These are phyloP conservation scores for Berberis vulgaris DNA, from an alignment of 164 flowering plant species.

Conservation along the genomic window DNA sequence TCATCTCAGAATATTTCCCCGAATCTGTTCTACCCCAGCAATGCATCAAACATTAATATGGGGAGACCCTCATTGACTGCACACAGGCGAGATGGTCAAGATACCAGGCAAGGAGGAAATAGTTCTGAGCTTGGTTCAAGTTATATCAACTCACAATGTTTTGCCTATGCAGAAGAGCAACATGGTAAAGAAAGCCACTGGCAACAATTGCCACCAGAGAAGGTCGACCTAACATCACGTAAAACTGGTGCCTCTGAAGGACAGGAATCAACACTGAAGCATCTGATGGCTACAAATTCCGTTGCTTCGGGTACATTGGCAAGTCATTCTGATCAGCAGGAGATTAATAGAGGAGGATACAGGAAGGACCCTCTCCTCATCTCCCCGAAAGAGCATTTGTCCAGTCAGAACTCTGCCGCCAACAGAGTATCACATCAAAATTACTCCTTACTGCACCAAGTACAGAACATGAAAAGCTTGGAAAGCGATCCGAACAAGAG, in stretches of 20 bases:
- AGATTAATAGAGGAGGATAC: conserved; percentile 16
- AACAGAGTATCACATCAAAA: conserved; percentile 36
- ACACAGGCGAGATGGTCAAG: conserved; percentile 28
- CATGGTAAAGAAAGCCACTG: conserved; percentile 25
- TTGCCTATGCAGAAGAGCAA: conserved; percentile 26
- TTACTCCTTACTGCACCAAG: conserved; percentile 54
- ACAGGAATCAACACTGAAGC: conserved; percentile 13
- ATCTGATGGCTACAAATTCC: conserved; percentile 13
- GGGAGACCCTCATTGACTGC: conserved; percentile 21
- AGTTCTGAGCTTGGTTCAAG: conserved; percentile 20
- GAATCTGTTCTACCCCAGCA: conserved; percentile 19
- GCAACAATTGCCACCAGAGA: conserved; percentile 18
- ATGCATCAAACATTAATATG: conserved; percentile 18
- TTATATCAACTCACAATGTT: conserved; percentile 21
- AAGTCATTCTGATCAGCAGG: conserved; percentile 16
- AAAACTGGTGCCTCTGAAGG: conserved; percentile 9
- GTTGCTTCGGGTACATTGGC: conserved; percentile 10
- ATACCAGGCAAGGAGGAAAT: conserved; percentile 23
- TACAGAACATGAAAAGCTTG: conserved; percentile 41
- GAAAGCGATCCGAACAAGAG: conserved; percentile 47
- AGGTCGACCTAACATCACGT: conserved; percentile 10
- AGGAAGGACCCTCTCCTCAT: conserved; percentile 7
- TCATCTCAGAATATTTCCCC: conserved; percentile 25
- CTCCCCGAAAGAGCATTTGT: conserved; percentile 13
- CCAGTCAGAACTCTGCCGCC: conserved; percentile 18